Evolutionary conservation across 2,329 filamentous ascomycete species (phyloP).

Genomic region (Venturia carpophila): DNA sequence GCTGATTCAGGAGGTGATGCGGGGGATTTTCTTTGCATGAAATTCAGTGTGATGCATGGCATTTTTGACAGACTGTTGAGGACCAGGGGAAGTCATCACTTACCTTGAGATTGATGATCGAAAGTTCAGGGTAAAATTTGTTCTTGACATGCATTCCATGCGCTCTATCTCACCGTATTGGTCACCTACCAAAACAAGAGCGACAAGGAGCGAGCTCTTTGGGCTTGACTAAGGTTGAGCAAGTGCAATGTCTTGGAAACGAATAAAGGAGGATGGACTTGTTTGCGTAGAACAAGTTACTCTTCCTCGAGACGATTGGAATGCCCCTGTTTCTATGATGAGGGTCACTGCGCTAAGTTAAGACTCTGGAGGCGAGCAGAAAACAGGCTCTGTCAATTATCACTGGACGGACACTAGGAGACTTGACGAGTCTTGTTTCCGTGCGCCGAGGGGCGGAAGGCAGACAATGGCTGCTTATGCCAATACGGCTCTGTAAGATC

Average conservation of each 20-base stretch:
- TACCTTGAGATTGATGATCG: too few relatives aligned
- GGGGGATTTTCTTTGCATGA: not conserved
- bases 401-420: not conserved
- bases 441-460: not conserved
- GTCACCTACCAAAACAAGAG: not conserved
- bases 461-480: constrained; percentile 1
- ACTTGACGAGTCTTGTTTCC: not conserved
- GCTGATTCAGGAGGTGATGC: not conserved
- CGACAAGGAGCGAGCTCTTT: not conserved
- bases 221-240: not conserved
- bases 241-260: not conserved
- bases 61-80: too few relatives aligned
- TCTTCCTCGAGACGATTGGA: not conserved
- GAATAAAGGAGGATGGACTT: not conserved
- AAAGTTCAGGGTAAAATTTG: too few relatives aligned
- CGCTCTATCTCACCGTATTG: not conserved
- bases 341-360: not conserved
- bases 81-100: too few relatives aligned
- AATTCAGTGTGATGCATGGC: not conserved
- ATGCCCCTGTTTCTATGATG: not conserved
- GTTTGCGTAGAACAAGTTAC: not conserved
- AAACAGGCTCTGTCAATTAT: not conserved
- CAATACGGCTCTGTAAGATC: not conserved
- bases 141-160: not conserved
- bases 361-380: not conserved